Evolutionary conservation across 306 rosid genomes (phyloP).

Genomic region (Fragaria nilgerrensis): DNA sequence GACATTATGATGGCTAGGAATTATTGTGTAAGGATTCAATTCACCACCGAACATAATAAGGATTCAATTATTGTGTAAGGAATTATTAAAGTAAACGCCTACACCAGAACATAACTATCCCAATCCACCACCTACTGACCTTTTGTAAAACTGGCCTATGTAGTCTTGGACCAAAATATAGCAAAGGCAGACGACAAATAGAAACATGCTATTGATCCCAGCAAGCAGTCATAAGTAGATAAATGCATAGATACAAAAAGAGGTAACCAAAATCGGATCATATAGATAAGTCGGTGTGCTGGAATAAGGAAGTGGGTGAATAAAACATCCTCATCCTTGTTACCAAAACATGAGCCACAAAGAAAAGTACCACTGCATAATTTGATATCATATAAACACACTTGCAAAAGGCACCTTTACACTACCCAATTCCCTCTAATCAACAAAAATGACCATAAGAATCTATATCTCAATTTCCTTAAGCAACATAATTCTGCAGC

Average conservation of each 20-base stretch:
- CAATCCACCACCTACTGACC: background rate
- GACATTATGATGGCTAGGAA: too few relatives aligned
- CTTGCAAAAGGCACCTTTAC: background rate
- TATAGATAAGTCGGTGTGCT: background rate
- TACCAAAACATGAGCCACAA: background rate
- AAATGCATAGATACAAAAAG: background rate
- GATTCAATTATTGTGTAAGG: too few relatives aligned
- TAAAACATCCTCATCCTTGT: background rate
- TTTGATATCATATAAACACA: background rate
- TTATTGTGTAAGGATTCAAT: too few relatives aligned
- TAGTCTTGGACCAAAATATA: background rate
- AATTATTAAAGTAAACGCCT: background rate
- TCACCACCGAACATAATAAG: too few relatives aligned
- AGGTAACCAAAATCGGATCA: background rate
- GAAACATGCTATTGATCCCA: background rate
- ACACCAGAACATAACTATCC: background rate
- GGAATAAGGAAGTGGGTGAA: background rate
- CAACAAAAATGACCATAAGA: background rate
- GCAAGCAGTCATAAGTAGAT: background rate
- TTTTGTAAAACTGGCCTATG: background rate
- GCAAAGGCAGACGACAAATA: background rate
- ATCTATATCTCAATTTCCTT: background rate
- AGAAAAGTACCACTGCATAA: background rate
- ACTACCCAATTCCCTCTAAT: background rate
- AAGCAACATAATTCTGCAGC: too few relatives aligned